phyloP scores from a whole-genome alignment of 306 rosid genomes.

The peach (Prunus persica) region Prunus_persica_NCBIv2 NC_034014.1:26976001-26976500 shows the following conservation, averaged over 20 bases:
- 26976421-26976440: background rate
- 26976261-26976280: background rate
- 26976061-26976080: background rate
- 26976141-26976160: background rate
- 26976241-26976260: background rate
- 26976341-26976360: background rate
- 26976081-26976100: background rate
- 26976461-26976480: slow-evolving; percentile 99
- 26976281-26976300: background rate
- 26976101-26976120: background rate
- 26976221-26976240: background rate
- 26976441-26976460: slow-evolving; percentile 24
- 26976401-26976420: background rate
- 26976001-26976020: background rate
- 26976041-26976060: background rate
- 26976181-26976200: background rate
- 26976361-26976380: background rate
- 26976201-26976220: background rate
- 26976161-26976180: background rate
- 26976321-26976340: background rate
- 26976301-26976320: background rate
- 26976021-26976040: background rate
- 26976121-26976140: background rate
- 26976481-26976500: slow-evolving; percentile 97
- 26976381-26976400: background rate